Evolutionary conservation across 208 protist genomes (phyloP).

Genomic region (Crithidia brevicula): DNA sequence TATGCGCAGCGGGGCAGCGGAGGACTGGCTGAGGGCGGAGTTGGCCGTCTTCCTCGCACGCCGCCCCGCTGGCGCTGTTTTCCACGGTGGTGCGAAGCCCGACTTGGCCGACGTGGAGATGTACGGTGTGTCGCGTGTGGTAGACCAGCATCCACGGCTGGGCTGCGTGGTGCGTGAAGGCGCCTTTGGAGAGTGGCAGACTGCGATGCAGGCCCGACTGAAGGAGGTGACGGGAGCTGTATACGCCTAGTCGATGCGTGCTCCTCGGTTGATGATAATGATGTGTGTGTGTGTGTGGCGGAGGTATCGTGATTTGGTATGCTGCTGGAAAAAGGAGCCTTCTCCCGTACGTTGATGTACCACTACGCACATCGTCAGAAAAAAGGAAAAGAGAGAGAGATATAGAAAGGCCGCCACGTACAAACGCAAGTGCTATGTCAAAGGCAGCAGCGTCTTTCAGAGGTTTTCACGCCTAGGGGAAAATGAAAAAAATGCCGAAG

Average conservation of each 20-base stretch:
- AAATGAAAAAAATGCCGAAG: no score
- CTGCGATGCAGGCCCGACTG: conserved; percentile 54
- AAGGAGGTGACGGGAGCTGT: conserved; percentile 24
- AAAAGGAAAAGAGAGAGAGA: no score
- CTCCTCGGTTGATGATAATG: not conserved
- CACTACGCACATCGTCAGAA: no score
- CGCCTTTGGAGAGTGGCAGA: conserved; percentile 64
- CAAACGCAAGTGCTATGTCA: no score
- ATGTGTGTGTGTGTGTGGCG: conserved; percentile 1
- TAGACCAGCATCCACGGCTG: conserved; percentile 57
- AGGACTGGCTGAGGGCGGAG: conserved; percentile 55
- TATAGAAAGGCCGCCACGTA: no score
- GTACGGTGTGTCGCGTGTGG: conserved; percentile 74
- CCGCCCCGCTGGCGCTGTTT: conserved; percentile 30
- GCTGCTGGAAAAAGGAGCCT: no score
- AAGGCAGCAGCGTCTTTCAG: no score
- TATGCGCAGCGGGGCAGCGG: conserved; percentile 20
- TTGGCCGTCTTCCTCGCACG: conserved; percentile 47
- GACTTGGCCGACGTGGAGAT: conserved; percentile 85
- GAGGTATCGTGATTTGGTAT: no score
- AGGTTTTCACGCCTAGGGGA: no score
- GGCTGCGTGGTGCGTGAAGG: conserved; percentile 41
- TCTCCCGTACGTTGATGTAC: no score
- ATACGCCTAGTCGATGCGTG: conserved; percentile 14
- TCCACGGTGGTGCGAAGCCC: conserved; percentile 72